phyloP scores from a whole-genome alignment of 2,329 filamentous ascomycete genomes.

The Neobulgaria alba region DNA sequence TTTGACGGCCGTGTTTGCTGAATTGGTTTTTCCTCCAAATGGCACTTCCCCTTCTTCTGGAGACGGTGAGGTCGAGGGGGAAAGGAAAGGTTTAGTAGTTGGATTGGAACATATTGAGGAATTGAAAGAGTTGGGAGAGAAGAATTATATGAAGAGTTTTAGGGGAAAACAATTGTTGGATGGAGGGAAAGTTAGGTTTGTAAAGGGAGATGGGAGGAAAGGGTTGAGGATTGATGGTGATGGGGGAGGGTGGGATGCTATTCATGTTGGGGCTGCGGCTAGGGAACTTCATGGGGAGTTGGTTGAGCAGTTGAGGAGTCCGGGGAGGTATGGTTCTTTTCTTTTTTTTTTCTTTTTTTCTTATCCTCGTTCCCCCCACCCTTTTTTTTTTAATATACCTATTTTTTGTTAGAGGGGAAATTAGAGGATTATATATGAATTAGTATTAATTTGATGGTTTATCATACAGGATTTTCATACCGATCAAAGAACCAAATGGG shows the following conservation, averaged over 20 bases:
- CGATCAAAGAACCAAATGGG: constrained; percentile 48
- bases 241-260: constrained; percentile 70
- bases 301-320: constrained; percentile 67
- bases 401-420: background rate
- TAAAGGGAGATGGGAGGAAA: constrained; percentile 64
- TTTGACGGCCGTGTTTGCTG: constrained; percentile 78
- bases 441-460: constrained; percentile 8
- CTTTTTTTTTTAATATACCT: background rate
- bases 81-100: constrained; percentile 40
- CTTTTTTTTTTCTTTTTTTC: constrained; percentile 3
- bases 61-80: constrained; percentile 4
- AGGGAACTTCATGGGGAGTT: constrained; percentile 61
- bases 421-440: background rate
- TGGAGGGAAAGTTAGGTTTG: constrained; percentile 58
- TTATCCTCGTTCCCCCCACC: too few relatives aligned
- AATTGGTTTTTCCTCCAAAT: constrained; percentile 32
- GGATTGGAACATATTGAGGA: constrained; percentile 66
- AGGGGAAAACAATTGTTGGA: constrained; percentile 52
- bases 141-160: constrained; percentile 57
- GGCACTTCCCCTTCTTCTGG: too few relatives aligned
- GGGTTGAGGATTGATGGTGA: constrained; percentile 47
- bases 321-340: constrained; percentile 61
- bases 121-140: constrained; percentile 52
- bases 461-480: constrained; percentile 58
- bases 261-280: constrained; percentile 89